These are phyloP conservation scores for Gossypium trilobum DNA, from an alignment of 441 rosid species.

Conservation along the genomic window DNA sequence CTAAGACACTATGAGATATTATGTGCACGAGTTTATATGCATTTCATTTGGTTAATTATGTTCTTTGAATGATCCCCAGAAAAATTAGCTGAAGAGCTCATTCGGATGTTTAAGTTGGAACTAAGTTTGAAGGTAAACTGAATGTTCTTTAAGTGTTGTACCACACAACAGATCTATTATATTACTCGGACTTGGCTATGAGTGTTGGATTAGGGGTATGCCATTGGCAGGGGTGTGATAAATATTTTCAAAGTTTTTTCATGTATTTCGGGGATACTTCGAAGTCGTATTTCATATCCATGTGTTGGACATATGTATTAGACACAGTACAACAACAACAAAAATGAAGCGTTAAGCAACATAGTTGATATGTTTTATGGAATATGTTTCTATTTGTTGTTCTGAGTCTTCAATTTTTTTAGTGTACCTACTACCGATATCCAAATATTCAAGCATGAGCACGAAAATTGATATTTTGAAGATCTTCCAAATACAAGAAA, in stretches of 20 bases:
- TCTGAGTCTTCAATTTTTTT: background rate
- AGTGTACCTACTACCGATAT: background rate
- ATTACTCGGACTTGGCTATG: background rate
- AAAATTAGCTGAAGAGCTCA: slow-evolving; percentile 60
- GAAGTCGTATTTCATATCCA: background rate
- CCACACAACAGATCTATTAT: background rate
- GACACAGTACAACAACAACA: background rate
- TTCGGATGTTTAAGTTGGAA: slow-evolving; percentile 60
- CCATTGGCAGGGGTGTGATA: background rate
- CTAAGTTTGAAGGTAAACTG: slow-evolving; percentile 56
- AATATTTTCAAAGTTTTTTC: background rate
- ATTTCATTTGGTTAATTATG: background rate
- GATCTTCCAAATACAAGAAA: background rate
- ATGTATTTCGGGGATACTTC: background rate
- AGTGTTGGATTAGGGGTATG: background rate
- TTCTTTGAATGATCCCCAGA: slow-evolving; percentile 35
- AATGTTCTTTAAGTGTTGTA: background rate
- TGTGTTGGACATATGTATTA: background rate
- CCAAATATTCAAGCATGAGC: background rate
- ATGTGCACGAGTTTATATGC: background rate
- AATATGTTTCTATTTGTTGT: background rate
- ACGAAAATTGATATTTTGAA: background rate
- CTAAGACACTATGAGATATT: background rate
- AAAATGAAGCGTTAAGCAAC: background rate
- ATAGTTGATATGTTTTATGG: background rate